Conservation (phyloP, 2,329 filamentous ascomycete genomes). For the Chaetothyriales sp. region DNA sequence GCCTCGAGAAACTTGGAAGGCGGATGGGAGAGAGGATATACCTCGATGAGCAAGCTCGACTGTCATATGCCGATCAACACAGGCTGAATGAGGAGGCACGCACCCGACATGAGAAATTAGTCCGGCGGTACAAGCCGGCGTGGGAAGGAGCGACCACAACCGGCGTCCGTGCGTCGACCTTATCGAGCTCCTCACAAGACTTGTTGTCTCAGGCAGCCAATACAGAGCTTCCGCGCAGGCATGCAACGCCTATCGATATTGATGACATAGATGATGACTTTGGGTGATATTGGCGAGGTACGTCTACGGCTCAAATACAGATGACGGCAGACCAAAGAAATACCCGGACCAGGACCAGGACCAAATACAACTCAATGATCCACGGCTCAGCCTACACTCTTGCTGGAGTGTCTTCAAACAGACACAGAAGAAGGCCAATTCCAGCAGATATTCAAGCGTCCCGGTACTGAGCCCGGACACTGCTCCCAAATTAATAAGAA, state of each 20-base stretch:
- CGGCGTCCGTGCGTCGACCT: background rate
- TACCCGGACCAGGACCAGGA: constrained; percentile 4
- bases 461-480: constrained; percentile 8
- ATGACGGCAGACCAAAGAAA: constrained; percentile 10
- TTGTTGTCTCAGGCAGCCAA: no score
- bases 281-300: constrained; percentile 7
- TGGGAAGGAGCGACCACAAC: background rate
- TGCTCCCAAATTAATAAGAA: no score
- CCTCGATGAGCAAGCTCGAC: background rate
- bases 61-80: background rate
- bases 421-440: constrained; percentile 20
- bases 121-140: background rate
- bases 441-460: constrained; percentile 16
- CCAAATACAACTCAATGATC: constrained; percentile 14
- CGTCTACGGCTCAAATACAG: constrained; percentile 2
- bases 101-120: background rate
- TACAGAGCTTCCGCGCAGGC: background rate
- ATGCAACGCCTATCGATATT: constrained; percentile 4
- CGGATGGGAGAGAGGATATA: background rate
- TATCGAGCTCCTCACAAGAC: no score
- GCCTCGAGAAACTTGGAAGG: background rate
- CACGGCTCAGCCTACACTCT: constrained; percentile 14
- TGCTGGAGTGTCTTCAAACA: constrained; percentile 19
- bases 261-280: constrained; percentile 7
- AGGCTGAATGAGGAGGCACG: background rate